Base-by-base conservation (phyloP, 106 monocot genomes). In the Acorus calamus region DNA sequence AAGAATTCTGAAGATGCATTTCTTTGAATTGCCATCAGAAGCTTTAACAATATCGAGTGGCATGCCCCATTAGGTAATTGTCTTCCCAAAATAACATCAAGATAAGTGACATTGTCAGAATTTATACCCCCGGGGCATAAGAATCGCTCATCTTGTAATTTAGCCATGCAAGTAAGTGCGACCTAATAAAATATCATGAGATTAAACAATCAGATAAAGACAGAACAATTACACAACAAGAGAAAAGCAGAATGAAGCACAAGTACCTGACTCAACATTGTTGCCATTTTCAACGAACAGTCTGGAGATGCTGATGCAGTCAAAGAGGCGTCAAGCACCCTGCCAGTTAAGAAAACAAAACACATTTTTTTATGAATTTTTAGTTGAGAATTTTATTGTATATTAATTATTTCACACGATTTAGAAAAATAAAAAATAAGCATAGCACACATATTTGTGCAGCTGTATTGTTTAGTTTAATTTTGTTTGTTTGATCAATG, bases 81-180 rank as follows among this genome's bases (percentile, higher is more conserved):
- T 60, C 83, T 91, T 7, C 66, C 75, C 2, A 80, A 83, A 65
- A 96, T 57, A 62, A 96, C 82, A 77, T 96, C 87, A 57, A 96
- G 70, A 66, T 80, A 91, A 54, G 96, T 87, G 7, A 96, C 76
- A 69, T 66, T 80, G 59, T 96, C 87, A 49, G 96, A 80, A 73
- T 91, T 87, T 7, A 73, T 56, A 57, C 80, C 81, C 51, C 78
- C 83, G 55, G 82, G 91, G 57, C 71, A 91, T 61, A 81, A 69
- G 64, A 87, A 96, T 67, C 84, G 84, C 70, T 96, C 96, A 80
- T 96, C 91, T 9, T 83, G 79, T 49, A 96, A 64, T 78, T 85
- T 96, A 49, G 96, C 87, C 96, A 96, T 85, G 70, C 87, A 91
- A 50, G 96, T 96, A n/a, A 96, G 66, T 69, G 90, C 75, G 62